Percentiles rank a stretch among this genome's conserved stretches.
Evolutionary conservation across 2,329 filamentous ascomycete species (phyloP).

Genomic region (Hortaea sp.): DNA sequence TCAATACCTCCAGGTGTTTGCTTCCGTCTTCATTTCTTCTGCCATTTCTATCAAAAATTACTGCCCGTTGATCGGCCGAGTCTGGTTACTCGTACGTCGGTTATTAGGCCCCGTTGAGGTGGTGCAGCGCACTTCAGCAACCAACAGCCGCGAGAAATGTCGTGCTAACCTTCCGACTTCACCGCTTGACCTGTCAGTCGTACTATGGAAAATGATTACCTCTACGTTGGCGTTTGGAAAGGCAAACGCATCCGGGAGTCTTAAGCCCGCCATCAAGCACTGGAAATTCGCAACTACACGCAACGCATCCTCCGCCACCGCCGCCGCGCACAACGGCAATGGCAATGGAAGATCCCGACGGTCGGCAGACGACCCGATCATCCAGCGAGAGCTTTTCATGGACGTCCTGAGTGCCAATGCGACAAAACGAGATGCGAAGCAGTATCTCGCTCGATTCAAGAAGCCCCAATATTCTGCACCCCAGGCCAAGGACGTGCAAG

Average conservation of each 20-base stretch:
- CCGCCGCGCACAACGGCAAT: background rate
- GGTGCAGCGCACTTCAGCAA: too few relatives aligned
- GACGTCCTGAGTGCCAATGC: conserved; percentile 80
- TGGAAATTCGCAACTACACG: background rate
- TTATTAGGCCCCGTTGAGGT: too few relatives aligned
- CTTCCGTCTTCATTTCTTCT: too few relatives aligned
- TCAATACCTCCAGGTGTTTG: too few relatives aligned
- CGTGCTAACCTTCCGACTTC: background rate
- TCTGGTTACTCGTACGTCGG: too few relatives aligned
- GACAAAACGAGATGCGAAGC: conserved; percentile 84
- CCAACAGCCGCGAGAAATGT: background rate
- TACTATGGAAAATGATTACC: conserved; percentile 27
- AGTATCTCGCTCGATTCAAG: conserved; percentile 84
- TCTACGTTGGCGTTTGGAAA: conserved; percentile 27
- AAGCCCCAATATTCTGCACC: conserved; percentile 26
- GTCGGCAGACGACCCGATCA: conserved; percentile 15
- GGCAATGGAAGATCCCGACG: conserved; percentile 12
- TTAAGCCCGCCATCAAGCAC: conserved; percentile 9
- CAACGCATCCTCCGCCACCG: background rate
- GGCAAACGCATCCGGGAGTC: conserved; percentile 20
- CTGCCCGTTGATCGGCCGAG: too few relatives aligned
- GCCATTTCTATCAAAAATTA: too few relatives aligned
- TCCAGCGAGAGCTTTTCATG: conserved; percentile 59
- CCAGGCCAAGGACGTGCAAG: conserved; percentile 21
- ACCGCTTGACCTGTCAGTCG: background rate